Percentiles rank a stretch among this genome's conserved stretches.
These are phyloP conservation scores for Dendrothele bispora DNA, from an alignment of 768 basidiomycete genomes.

Conservation along the genomic window DNA sequence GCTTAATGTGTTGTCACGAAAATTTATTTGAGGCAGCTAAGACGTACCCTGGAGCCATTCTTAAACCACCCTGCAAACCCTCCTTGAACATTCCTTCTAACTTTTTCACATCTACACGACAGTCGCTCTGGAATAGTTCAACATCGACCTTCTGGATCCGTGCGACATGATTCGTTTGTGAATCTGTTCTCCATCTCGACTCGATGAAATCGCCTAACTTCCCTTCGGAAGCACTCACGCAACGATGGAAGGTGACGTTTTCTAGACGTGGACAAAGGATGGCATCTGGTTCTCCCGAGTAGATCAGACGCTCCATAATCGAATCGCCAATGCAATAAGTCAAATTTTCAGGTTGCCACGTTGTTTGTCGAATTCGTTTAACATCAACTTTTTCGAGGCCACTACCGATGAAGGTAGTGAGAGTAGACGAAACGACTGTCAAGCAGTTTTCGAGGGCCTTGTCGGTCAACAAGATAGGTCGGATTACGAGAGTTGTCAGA, in stretches of 20 bases:
- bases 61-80: neutral
- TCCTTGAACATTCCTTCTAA: neutral
- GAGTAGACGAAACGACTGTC: neutral
- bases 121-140: neutral
- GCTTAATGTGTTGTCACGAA: neutral
- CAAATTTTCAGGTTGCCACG: too few relatives aligned
- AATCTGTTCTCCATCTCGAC: neutral
- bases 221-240: neutral
- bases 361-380: neutral
- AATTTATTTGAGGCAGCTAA: neutral
- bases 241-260: neutral
- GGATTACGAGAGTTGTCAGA: too few relatives aligned
- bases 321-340: neutral
- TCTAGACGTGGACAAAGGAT: constrained; percentile 3
- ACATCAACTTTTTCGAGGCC: neutral
- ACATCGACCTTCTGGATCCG: neutral
- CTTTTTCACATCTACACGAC: neutral
- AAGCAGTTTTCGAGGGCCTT: too few relatives aligned
- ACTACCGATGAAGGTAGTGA: neutral
- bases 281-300: neutral
- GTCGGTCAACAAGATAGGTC: too few relatives aligned
- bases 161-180: neutral
- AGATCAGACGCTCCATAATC: neutral
- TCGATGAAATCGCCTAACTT: neutral
- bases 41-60: constrained; percentile 1